phyloP scores from a whole-genome alignment of 2,329 filamentous ascomycete species.

The Colletotrichum viniferum region DNA sequence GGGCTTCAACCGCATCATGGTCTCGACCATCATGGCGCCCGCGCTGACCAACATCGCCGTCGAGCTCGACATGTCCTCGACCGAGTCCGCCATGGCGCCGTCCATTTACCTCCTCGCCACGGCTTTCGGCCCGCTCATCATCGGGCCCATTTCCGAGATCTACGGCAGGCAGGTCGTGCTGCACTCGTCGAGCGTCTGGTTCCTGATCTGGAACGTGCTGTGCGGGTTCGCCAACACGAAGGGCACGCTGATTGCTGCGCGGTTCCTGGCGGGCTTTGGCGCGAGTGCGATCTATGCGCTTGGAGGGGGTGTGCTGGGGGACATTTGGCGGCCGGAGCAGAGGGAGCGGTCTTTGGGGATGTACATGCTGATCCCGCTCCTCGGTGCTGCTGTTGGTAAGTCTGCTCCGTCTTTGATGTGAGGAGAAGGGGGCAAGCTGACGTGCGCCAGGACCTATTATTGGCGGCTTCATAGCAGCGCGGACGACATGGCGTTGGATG shows the following conservation, averaged over 20 bases:
- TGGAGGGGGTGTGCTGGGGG: not conserved
- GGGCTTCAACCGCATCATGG: conserved; percentile 56
- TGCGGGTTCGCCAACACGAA: not conserved
- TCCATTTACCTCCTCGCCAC: conserved; percentile 44
- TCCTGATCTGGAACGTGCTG: not conserved
- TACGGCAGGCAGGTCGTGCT: not conserved
- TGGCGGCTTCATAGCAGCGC: not conserved
- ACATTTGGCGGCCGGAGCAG: not conserved
- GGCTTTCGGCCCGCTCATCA: not conserved
- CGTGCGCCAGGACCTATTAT: not conserved
- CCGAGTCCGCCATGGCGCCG: conserved; percentile 50
- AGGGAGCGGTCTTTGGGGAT: not conserved
- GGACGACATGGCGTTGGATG: not conserved
- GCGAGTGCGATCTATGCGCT: not conserved
- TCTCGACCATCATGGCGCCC: conserved; percentile 57
- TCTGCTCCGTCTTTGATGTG: not conserved
- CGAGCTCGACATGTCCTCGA: conserved; percentile 54
- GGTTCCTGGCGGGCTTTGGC: not conserved
- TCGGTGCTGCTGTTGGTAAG: not conserved
- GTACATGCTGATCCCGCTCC: not conserved
- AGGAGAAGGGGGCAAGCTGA: not conserved
- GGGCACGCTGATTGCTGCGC: not conserved
- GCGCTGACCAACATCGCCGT: conserved; percentile 51
- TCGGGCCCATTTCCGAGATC: not conserved
- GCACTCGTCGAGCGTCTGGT: not conserved